These are phyloP conservation scores for Salicornia ramosissima DNA, from an alignment of 148 eudicot species.

Conservation along the genomic window DNA sequence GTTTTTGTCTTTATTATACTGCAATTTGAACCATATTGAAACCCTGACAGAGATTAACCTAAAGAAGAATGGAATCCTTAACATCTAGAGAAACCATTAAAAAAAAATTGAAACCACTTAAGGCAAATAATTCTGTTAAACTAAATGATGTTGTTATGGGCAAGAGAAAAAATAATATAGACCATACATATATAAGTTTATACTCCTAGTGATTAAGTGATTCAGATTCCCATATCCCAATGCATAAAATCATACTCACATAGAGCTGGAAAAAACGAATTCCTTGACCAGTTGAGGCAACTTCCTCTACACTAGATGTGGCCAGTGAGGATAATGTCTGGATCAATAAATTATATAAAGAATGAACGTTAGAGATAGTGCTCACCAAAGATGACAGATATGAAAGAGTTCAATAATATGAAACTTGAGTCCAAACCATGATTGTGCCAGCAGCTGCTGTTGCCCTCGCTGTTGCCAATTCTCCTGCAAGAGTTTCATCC, in stretches of 20 bases:
- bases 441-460: constrained; percentile 82
- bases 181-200: neutral
- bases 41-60: neutral
- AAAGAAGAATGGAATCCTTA: too few relatives aligned
- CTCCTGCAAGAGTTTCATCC: constrained; percentile 47
- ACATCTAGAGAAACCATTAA: too few relatives aligned
- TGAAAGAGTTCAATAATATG: neutral
- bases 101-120: too few relatives aligned
- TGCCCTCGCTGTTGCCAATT: constrained; percentile 82
- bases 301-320: constrained; percentile 88
- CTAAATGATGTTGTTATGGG: neutral
- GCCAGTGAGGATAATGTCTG: constrained; percentile 79
- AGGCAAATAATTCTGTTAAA: neutral
- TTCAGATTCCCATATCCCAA: neutral
- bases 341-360: constrained; percentile 4
- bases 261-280: constrained; percentile 84
- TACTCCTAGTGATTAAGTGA: neutral
- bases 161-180: neutral
- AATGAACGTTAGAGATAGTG: constrained; percentile 5
- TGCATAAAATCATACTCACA: constrained; percentile 41
- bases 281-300: constrained; percentile 81
- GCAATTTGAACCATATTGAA: neutral
- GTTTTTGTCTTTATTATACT: neutral
- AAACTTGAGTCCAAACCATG: constrained; percentile 47
- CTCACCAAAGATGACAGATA: neutral